phyloP scores from a whole-genome alignment of 768 basidiomycete genomes.

The Sporobolomyces pararoseus region DNA sequence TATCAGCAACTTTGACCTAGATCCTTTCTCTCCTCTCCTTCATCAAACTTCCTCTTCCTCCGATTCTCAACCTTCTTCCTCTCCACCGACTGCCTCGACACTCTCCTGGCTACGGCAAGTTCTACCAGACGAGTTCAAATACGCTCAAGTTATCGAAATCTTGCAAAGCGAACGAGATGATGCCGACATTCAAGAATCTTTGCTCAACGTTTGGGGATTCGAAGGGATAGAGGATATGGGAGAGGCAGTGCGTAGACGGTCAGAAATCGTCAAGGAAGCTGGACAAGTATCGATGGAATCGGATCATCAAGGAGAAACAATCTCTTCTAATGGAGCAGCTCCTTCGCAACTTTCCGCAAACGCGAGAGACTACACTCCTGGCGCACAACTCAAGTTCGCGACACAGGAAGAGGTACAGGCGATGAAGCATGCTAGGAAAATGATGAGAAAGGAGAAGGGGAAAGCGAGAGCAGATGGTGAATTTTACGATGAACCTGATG shows the following conservation, averaged over 20 bases:
- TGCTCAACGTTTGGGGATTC: slow-evolving; percentile 77
- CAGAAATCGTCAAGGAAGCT: slow-evolving; percentile 50
- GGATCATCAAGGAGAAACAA: background rate
- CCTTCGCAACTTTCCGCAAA: slow-evolving; percentile 16
- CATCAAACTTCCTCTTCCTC: background rate
- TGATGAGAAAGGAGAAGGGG: slow-evolving; percentile 23
- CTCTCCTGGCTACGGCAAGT: slow-evolving; percentile 22
- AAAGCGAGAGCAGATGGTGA: slow-evolving; percentile 24
- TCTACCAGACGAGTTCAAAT: slow-evolving; percentile 8
- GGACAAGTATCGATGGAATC: background rate
- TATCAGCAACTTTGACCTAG: slow-evolving; percentile 10
- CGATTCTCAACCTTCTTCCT: background rate
- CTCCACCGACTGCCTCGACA: background rate
- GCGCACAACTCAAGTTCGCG: slow-evolving; percentile 34
- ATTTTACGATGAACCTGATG: slow-evolving; percentile 11
- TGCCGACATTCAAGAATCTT: slow-evolving; percentile 70
- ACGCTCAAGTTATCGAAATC: slow-evolving; percentile 20
- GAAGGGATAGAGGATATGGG: slow-evolving; percentile 75
- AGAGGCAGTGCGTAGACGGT: slow-evolving; percentile 64
- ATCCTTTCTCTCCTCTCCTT: slow-evolving; percentile 20
- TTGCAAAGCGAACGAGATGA: slow-evolving; percentile 47
- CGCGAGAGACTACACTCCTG: slow-evolving; percentile 36
- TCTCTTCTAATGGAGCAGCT: background rate
- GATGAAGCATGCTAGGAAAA: slow-evolving; percentile 36
- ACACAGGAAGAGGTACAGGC: slow-evolving; percentile 35